Evolutionary conservation across 805 yeast genomes (phyloP).

Genomic region (Myxozyma udenii): DNA sequence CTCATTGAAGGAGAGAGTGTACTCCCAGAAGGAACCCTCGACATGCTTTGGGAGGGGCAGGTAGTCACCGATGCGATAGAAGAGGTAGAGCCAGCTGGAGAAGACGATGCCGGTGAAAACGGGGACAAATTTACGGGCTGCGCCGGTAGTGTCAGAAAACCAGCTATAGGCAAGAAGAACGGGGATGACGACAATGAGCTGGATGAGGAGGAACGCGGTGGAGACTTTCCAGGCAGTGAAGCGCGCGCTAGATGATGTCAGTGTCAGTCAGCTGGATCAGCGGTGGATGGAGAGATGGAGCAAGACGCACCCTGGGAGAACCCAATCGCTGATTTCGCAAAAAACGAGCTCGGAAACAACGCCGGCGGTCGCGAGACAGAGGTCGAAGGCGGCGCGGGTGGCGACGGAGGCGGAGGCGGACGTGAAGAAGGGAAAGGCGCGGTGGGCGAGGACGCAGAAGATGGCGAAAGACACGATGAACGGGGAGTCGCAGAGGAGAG

Average conservation of each 20-base stretch:
- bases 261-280: background rate
- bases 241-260: conserved; percentile 22
- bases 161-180: conserved; percentile 32
- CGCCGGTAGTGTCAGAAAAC: conserved; percentile 28
- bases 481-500: conserved; percentile 20
- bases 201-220: conserved; percentile 31
- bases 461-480: conserved; percentile 22
- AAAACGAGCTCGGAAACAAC: conserved; percentile 40
- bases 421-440: conserved; percentile 25
- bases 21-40: conserved; percentile 30
- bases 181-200: conserved; percentile 37
- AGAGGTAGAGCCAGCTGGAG: conserved; percentile 32
- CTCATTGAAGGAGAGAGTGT: conserved; percentile 28
- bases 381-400: conserved; percentile 23
- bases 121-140: conserved; percentile 8
- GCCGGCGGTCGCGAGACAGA: conserved; percentile 30
- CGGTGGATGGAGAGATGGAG: background rate
- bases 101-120: conserved; percentile 26
- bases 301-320: conserved; percentile 25
- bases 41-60: conserved; percentile 34
- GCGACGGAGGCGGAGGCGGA: conserved; percentile 23
- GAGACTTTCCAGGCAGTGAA: conserved; percentile 34
- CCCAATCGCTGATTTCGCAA: conserved; percentile 40
- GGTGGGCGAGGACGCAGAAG: conserved; percentile 25
- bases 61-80: conserved; percentile 33